Evolutionary conservation across 2,329 filamentous ascomycete genomes (phyloP).

Genomic region (Penicillium sp.): DNA sequence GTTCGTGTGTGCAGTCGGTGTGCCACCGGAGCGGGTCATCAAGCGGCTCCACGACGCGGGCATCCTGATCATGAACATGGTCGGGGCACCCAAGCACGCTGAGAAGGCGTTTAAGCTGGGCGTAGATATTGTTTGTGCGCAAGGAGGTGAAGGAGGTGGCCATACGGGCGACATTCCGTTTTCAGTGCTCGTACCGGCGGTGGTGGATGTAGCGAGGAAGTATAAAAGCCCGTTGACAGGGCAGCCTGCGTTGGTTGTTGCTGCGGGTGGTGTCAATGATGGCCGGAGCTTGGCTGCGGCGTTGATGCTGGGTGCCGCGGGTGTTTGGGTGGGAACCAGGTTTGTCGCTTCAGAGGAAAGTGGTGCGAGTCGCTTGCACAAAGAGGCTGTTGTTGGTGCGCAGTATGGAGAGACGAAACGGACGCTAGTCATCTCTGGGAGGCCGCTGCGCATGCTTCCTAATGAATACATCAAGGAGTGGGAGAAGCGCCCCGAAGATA

Average conservation of each 20-base stretch:
- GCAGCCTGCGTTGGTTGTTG: slow-evolving; percentile 66
- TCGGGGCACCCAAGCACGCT: slow-evolving; percentile 83
- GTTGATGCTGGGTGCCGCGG: slow-evolving; percentile 77
- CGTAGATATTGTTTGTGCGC: slow-evolving; percentile 81
- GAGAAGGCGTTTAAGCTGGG: slow-evolving; percentile 77
- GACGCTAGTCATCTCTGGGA: slow-evolving; percentile 71
- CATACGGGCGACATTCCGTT: slow-evolving; percentile 84
- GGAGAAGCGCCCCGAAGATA: slow-evolving; percentile 66
- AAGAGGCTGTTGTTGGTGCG: slow-evolving; percentile 72
- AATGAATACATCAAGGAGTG: slow-evolving; percentile 78
- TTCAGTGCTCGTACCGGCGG: slow-evolving; percentile 75
- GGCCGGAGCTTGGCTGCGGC: slow-evolving; percentile 70
- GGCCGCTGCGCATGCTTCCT: slow-evolving; percentile 68
- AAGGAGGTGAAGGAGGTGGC: too few species aligned
- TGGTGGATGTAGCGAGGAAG: slow-evolving; percentile 69
- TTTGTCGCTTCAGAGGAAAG: slow-evolving; percentile 81
- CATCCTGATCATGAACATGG: slow-evolving; percentile 93
- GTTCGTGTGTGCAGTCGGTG: slow-evolving; percentile 81
- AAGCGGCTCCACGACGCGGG: slow-evolving; percentile 68
- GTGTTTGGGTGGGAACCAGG: slow-evolving; percentile 88
- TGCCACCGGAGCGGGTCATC: slow-evolving; percentile 66
- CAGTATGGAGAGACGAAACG: slow-evolving; percentile 69
- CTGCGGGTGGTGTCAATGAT: slow-evolving; percentile 78
- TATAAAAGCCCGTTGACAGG: slow-evolving; percentile 66
- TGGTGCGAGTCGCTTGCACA: slow-evolving; percentile 70